Evolutionary conservation across 2,329 filamentous ascomycete species (phyloP).

Genomic region (Aspergillus pseudoterreus): DNA sequence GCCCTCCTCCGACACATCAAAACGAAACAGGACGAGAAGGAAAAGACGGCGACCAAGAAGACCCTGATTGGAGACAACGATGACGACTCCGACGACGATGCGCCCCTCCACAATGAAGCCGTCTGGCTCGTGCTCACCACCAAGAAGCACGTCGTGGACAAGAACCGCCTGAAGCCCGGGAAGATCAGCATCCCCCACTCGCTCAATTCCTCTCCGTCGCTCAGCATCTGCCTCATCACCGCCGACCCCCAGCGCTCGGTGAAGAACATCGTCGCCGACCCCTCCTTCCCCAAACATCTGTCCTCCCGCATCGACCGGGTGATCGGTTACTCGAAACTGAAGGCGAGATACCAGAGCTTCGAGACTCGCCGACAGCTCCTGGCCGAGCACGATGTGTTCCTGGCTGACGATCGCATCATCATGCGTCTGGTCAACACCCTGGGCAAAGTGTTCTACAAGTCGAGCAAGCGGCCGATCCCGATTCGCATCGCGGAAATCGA

Average conservation of each 20-base stretch:
- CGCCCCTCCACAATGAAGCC: slow-evolving; percentile 46
- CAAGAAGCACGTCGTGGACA: slow-evolving; percentile 67
- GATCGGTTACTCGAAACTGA: slow-evolving; percentile 79
- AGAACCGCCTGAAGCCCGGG: slow-evolving; percentile 74
- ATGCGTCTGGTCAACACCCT: slow-evolving; percentile 69
- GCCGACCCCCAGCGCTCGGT: slow-evolving; percentile 79
- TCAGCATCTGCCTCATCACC: slow-evolving; percentile 80
- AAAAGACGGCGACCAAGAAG: slow-evolving; percentile 49
- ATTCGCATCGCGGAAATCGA: slow-evolving; percentile 65
- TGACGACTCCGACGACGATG: slow-evolving; percentile 44
- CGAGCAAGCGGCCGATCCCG: slow-evolving; percentile 80
- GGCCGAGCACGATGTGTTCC: slow-evolving; percentile 85
- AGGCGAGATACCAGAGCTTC: slow-evolving; percentile 83
- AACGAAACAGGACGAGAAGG: slow-evolving; percentile 46
- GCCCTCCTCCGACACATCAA: slow-evolving; percentile 58
- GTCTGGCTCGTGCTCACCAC: slow-evolving; percentile 62
- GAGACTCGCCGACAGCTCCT: slow-evolving; percentile 81
- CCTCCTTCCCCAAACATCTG: slow-evolving; percentile 65
- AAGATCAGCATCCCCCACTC: slow-evolving; percentile 78
- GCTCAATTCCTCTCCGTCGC: slow-evolving; percentile 62
- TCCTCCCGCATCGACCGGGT: slow-evolving; percentile 68
- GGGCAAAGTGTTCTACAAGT: slow-evolving; percentile 92
- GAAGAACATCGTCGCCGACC: slow-evolving; percentile 79
- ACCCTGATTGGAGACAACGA: slow-evolving; percentile 50
- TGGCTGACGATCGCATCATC: slow-evolving; percentile 83